A percentile compares a stretch with the other conserved stretches of the same genome.
These are phyloP conservation scores for Kodamaea kaohsiungensis DNA, from an alignment of 805 yeast genomes.

Conservation along the genomic window DNA sequence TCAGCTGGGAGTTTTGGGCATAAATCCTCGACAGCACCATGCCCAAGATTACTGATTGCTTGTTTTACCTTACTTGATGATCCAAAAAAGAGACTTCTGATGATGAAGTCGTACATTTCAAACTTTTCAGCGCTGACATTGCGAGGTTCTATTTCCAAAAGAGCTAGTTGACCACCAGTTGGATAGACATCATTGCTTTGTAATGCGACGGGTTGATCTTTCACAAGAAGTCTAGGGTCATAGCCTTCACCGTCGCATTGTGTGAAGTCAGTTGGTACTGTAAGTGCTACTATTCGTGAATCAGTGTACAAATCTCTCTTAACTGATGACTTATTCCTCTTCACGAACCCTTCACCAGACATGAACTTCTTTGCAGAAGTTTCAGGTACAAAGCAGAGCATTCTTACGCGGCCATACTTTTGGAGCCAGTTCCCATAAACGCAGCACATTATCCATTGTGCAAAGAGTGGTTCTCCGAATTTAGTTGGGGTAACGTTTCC, in stretches of 20 bases:
- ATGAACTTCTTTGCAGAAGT: slow-evolving; percentile 57
- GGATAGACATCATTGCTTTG: slow-evolving; percentile 32
- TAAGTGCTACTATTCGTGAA: slow-evolving; percentile 53
- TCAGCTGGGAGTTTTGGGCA: slow-evolving; percentile 25
- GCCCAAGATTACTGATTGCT: slow-evolving; percentile 62
- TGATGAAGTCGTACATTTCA: slow-evolving; percentile 66
- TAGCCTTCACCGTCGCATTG: slow-evolving; percentile 30
- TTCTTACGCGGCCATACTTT: slow-evolving; percentile 66
- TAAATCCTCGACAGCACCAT: slow-evolving; percentile 71
- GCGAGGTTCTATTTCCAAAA: slow-evolving; percentile 57
- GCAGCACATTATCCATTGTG: slow-evolving; percentile 74
- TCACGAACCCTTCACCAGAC: slow-evolving; percentile 51
- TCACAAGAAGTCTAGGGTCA: slow-evolving; percentile 37
- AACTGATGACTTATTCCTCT: slow-evolving; percentile 63
- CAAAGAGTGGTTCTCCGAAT: slow-evolving; percentile 65
- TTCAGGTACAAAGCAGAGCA: slow-evolving; percentile 69
- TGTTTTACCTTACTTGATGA: slow-evolving; percentile 46
- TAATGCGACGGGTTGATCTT: slow-evolving; percentile 37
- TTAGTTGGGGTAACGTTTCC: slow-evolving; percentile 55
- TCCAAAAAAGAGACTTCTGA: slow-evolving; percentile 29
- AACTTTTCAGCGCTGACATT: slow-evolving; percentile 38
- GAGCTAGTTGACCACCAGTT: slow-evolving; percentile 41
- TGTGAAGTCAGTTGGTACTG: slow-evolving; percentile 23
- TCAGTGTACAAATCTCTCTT: slow-evolving; percentile 67
- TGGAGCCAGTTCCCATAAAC: slow-evolving; percentile 74